phyloP scores from a whole-genome alignment of 257 asterid species.

The Fraxinus anomala region DNA sequence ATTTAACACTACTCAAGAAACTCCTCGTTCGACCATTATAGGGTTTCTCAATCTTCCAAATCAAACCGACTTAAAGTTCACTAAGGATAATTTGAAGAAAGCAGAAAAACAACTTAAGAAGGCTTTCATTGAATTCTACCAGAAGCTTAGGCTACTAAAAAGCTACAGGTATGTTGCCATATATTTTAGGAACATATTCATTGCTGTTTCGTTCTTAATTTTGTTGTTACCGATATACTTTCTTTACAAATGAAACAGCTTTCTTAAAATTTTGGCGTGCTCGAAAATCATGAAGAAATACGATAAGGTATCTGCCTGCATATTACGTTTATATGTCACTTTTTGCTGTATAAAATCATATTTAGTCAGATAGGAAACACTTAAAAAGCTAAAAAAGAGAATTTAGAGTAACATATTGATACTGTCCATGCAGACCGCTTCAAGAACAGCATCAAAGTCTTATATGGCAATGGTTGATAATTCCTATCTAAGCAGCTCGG shows the following conservation, averaged over 20 bases:
- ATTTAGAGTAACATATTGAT: not conserved
- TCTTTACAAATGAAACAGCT: constrained; percentile 36
- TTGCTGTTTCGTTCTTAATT: not conserved
- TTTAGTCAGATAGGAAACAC: not conserved
- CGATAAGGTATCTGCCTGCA: constrained; percentile 44
- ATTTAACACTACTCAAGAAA: constrained; percentile 35
- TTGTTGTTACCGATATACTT: not conserved
- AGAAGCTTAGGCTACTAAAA: constrained; percentile 50
- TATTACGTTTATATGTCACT: not conserved
- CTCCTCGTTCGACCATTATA: constrained; percentile 49
- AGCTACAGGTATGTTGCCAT: constrained; percentile 40
- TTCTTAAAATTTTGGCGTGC: constrained; percentile 53
- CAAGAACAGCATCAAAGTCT: constrained; percentile 47
- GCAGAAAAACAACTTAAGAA: constrained; percentile 45
- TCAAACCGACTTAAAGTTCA: constrained; percentile 46
- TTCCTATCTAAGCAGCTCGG: constrained; percentile 59
- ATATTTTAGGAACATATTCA: not conserved
- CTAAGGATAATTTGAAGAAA: constrained; percentile 43
- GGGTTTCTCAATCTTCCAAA: constrained; percentile 39
- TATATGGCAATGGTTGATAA: constrained; percentile 59
- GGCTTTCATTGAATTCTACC: constrained; percentile 53
- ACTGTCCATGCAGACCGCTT: constrained; percentile 35
- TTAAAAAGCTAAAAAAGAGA: not conserved
- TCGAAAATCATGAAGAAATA: constrained; percentile 65
- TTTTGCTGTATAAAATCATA: not conserved